Conservation (phyloP, 176 grass and related monocot genomes). For the Raddia guianensis region DNA sequence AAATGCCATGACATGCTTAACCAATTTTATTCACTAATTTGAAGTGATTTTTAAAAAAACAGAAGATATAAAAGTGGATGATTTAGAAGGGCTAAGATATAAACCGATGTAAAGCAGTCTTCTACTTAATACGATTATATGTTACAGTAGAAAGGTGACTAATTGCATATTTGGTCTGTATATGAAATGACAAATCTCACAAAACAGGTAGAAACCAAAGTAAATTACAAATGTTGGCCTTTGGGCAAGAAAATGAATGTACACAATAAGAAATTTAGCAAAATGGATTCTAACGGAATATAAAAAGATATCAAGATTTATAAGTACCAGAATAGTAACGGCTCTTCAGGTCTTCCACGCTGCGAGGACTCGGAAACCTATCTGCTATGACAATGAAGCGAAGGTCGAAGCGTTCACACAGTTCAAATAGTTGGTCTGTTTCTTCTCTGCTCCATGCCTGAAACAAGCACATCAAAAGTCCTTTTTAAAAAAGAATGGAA, state of each 20-base stretch:
- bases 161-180: constrained; percentile 1
- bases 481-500: constrained; percentile 5
- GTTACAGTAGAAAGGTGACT: neutral
- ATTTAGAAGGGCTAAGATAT: constrained; percentile 29
- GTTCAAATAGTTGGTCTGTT: constrained; percentile 88
- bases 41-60: neutral
- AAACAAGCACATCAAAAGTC: constrained; percentile 46
- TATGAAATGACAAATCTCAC: constrained; percentile 19
- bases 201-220: constrained; percentile 10
- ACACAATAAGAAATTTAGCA: neutral
- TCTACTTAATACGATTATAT: neutral
- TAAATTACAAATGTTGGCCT: constrained; percentile 1
- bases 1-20: constrained; percentile 15
- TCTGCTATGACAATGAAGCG: constrained; percentile 94
- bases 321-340: constrained; percentile 90
- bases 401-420: constrained; percentile 89
- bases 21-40: constrained; percentile 16
- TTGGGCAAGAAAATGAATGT: constrained; percentile 21
- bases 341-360: constrained; percentile 87
- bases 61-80: neutral
- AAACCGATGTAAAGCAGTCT: neutral
- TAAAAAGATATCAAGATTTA: constrained; percentile 46
- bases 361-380: constrained; percentile 73
- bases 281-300: constrained; percentile 35
- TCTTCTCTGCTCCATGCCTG: constrained; percentile 92